A percentile compares a stretch with the other conserved stretches of the same genome.
Evolutionary conservation across 1,139 yeast genomes (phyloP).

Genomic region (Candida glucosophila): DNA sequence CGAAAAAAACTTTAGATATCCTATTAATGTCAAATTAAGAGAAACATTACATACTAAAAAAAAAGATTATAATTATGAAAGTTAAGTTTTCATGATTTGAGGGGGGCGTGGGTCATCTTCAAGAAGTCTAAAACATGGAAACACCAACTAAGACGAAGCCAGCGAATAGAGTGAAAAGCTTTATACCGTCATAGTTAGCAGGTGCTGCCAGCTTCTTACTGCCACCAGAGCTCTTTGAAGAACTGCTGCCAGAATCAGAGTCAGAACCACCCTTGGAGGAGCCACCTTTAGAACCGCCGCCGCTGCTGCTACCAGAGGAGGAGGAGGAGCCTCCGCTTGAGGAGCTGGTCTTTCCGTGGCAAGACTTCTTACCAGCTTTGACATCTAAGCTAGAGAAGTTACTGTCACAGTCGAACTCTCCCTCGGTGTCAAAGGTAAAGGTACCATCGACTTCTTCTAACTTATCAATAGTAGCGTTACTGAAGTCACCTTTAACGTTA

Average conservation of each 20-base stretch:
- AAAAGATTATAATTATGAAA: no score
- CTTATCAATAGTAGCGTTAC: constrained; percentile 29
- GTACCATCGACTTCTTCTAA: constrained; percentile 38
- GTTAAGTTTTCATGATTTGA: no score
- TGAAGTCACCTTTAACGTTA: constrained; percentile 29
- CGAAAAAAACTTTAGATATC: no score
- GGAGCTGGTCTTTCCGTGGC: no score
- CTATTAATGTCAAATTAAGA: no score
- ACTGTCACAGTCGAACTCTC: constrained; percentile 30
- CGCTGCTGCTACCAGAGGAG: no score
- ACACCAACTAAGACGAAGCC: constrained; percentile 56
- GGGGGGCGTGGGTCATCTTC: no score
- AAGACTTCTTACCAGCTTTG: constrained; percentile 59
- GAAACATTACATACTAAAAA: no score
- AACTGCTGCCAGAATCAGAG: constrained; percentile 5
- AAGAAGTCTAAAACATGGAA: constrained; percentile 61
- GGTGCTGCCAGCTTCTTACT: constrained; percentile 21
- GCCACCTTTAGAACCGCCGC: no score
- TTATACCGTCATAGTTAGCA: constrained; percentile 13
- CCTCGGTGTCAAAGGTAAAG: constrained; percentile 30
- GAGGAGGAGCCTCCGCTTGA: neutral
- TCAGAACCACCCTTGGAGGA: no score
- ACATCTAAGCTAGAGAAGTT: constrained; percentile 60
- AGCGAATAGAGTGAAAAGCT: constrained; percentile 45
- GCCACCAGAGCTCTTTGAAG: constrained; percentile 13